Conservation (phyloP, 75 land plant species). For the Sequoiadendron giganteum region DNA sequence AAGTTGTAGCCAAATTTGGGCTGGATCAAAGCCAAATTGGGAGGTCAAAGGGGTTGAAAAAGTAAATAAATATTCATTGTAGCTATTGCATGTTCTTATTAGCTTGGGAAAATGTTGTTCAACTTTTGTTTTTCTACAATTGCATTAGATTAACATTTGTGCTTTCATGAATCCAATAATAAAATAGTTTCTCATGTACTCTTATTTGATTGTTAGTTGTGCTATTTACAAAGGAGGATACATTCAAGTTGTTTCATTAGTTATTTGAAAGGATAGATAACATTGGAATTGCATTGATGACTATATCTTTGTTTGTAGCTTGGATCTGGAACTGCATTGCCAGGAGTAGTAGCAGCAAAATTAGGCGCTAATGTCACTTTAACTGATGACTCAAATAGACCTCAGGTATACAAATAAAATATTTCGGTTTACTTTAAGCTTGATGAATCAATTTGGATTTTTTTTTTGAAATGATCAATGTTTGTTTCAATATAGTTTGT, state of each 20-base stretch:
- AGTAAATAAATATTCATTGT: too few relatives aligned
- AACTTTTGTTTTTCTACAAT: neutral
- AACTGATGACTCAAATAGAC: conserved; percentile 57
- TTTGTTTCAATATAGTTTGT: neutral
- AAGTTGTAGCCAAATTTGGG: too few relatives aligned
- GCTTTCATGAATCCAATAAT: neutral
- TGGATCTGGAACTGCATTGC: conserved; percentile 96
- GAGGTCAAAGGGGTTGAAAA: too few relatives aligned
- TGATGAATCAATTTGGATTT: neutral
- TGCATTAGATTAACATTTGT: neutral
- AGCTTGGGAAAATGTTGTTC: neutral
- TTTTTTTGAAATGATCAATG: neutral
- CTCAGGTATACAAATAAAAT: conserved; percentile 45
- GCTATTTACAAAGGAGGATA: neutral
- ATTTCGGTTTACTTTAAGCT: neutral
- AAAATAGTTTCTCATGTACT: neutral
- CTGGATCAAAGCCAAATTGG: too few relatives aligned
- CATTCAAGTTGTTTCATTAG: neutral
- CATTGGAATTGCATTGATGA: conserved; percentile 1
- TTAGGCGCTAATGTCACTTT: conserved; percentile 80
- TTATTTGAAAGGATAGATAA: neutral
- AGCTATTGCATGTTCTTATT: neutral
- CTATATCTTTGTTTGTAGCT: conserved; percentile 40
- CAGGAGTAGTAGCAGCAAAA: conserved; percentile 93
- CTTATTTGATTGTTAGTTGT: neutral